Evolutionary conservation across 2,329 filamentous ascomycete genomes (phyloP), one percentile per base, ranked within the genome.

Genomic region (Neofusicoccum laricinum): DNA sequence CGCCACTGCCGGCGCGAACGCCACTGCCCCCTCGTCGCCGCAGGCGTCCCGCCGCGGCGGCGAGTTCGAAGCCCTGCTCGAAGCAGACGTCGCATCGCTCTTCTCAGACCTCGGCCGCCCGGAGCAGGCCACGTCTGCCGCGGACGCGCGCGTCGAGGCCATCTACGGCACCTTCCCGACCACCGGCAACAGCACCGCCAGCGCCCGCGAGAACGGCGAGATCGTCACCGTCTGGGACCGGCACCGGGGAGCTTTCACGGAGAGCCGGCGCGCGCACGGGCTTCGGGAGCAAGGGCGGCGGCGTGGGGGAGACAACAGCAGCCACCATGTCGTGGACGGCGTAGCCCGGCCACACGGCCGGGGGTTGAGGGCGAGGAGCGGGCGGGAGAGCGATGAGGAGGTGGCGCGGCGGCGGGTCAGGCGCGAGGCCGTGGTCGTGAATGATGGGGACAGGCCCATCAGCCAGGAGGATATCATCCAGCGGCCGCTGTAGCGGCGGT

Each of bases 401-500:
- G 88, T 91, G 71, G 85, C 89, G 61, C 81, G 93, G 66, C 82
- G 92, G 66, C 85, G 93, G 68, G 85, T 91, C 57, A 85, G 94
- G 72, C 85, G 93, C 68, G 92, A 97, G 79, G 93, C 92, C 4
- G 93, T 97, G 86, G 93, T 97, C 19, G 81, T 97, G 64, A 94
- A 93, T 71, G 92, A 96, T 71, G 91, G 91, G n/a, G 91, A 86
- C 21, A 84, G 89, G 36, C 90, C 91, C 1, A 76, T 96, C 49
- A 87, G 85, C 3, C 85, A 87, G 67, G 86, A 87, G 49, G 91
- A 96, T 73, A 96, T 97, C 40, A 91, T 93, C 61, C 89, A 95
- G 75, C 64, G 75, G 40, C 61, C 61, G 10, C 41, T 59, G 25
- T 40, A 59, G 41, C 40, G 55, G 14, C 25, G 55, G 41, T 59